phyloP scores from a whole-genome alignment of 176 grass and related monocot species.

The Puya raimondii region DNA sequence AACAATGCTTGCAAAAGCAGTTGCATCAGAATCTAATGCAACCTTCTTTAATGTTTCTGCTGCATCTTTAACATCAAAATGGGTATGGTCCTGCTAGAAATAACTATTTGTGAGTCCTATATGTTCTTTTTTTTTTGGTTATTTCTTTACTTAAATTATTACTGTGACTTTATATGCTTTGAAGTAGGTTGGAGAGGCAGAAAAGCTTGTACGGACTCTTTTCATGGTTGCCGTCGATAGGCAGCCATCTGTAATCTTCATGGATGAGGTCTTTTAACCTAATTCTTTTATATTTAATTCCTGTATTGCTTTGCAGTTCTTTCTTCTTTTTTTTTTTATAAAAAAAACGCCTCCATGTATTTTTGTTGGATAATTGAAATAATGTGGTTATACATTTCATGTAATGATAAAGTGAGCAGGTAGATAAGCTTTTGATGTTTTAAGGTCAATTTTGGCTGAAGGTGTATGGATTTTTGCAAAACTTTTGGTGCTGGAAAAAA shows the following conservation, averaged over 20 bases:
- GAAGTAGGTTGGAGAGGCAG: conserved; percentile 87
- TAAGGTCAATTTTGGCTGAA: no score
- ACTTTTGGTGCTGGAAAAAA: no score
- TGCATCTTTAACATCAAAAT: conserved; percentile 94
- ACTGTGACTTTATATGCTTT: conserved; percentile 10
- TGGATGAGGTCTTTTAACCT: conserved; percentile 68
- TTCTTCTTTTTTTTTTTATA: no score
- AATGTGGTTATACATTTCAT: no score
- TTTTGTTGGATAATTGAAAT: no score
- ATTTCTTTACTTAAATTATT: conserved; percentile 10
- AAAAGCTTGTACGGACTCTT: conserved; percentile 94
- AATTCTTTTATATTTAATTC: background rate
- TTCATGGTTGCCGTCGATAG: conserved; percentile 74
- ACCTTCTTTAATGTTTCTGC: conserved; percentile 97
- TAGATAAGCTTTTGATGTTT: no score
- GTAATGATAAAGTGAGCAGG: no score
- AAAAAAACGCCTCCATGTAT: no score
- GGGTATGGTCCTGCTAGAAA: conserved; percentile 37
- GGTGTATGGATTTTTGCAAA: no score
- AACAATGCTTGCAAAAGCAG: conserved; percentile 99
- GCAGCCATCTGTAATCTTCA: conserved; percentile 96
- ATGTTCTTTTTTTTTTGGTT: background rate
- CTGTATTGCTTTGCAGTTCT: background rate
- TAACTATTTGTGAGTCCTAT: background rate
- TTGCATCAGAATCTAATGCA: conserved; percentile 97